Conservation (phyloP, 306 rosid species). For the Lagenaria siceraria region DNA sequence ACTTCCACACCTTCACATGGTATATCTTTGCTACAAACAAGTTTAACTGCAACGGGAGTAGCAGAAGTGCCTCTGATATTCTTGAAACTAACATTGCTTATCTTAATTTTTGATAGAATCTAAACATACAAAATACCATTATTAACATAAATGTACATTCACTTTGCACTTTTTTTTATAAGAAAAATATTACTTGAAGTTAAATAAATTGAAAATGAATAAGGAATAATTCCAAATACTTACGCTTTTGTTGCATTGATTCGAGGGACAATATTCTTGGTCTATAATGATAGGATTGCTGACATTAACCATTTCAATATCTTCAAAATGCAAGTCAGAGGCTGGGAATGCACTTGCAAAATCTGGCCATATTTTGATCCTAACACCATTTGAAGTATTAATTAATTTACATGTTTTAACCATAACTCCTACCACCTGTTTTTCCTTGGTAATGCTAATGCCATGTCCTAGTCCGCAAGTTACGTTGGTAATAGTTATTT, state of each 20-base stretch:
- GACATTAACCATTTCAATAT: not conserved
- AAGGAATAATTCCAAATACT: too few relatives aligned
- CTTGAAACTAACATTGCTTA: not conserved
- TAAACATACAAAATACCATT: not conserved
- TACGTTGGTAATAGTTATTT: too few relatives aligned
- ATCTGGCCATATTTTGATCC: slow-evolving; percentile 41
- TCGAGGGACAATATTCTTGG: slow-evolving; percentile 38
- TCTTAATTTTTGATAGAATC: not conserved
- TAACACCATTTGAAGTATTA: slow-evolving; percentile 22
- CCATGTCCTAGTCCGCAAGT: not conserved
- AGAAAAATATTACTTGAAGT: too few relatives aligned
- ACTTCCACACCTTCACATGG: not conserved
- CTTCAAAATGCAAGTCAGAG: not conserved
- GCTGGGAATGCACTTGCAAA: slow-evolving; percentile 10
- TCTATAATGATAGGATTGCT: not conserved
- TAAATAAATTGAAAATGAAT: not conserved
- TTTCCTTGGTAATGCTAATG: not conserved
- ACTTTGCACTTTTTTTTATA: too few relatives aligned
- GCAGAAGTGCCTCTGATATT: not conserved
- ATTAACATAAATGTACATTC: too few relatives aligned
- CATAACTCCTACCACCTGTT: not conserved
- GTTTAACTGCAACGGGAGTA: not conserved
- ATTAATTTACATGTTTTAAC: not conserved
- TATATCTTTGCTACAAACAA: not conserved
- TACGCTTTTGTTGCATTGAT: slow-evolving; percentile 9